Evolutionary conservation across 495 filamentous ascomycete genomes (phyloP).

Genomic region (Parmelia sp.): DNA sequence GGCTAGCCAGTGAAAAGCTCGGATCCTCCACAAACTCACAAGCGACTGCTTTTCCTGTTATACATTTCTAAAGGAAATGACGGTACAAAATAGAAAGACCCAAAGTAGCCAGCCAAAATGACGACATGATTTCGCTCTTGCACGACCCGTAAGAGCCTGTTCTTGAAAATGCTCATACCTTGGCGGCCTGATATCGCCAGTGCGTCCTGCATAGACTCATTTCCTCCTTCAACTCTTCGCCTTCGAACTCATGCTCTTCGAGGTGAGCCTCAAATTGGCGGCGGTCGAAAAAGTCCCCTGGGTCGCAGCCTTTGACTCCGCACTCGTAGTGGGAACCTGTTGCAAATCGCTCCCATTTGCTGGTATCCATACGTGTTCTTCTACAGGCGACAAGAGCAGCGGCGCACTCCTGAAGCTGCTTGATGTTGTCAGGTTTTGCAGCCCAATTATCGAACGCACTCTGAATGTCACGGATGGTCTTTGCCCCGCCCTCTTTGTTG

Average conservation of each 20-base stretch:
- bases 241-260: background rate
- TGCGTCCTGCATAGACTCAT: background rate
- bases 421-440: background rate
- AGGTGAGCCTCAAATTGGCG: background rate
- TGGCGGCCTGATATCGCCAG: background rate
- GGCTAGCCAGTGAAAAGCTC: background rate
- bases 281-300: background rate
- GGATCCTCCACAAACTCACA: background rate
- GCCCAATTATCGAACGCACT: background rate
- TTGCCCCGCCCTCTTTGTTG: background rate
- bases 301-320: background rate
- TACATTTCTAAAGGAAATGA: background rate
- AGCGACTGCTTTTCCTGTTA: background rate
- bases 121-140: too few relatives aligned
- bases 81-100: background rate
- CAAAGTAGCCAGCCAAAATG: background rate
- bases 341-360: background rate
- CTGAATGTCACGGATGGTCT: background rate
- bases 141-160: too few relatives aligned
- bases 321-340: background rate
- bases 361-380: background rate
- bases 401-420: conserved; percentile 1
- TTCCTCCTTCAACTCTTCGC: background rate
- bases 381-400: background rate
- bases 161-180: too few relatives aligned